Evolutionary conservation across 2,329 filamentous ascomycete species (phyloP).

Genomic region (Paradendryphiella salina): DNA sequence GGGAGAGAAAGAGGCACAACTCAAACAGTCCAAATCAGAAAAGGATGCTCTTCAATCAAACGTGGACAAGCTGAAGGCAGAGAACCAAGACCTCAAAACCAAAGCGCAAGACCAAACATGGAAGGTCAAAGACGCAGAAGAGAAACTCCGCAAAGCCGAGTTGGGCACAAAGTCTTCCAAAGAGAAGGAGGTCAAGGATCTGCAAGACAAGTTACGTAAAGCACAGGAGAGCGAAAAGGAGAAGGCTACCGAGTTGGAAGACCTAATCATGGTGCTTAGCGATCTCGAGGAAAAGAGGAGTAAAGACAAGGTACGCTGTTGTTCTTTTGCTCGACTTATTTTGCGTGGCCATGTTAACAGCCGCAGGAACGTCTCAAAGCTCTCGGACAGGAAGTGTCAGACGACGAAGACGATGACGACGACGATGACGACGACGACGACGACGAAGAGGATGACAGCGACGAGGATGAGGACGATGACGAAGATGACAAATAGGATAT

Average conservation of each 20-base stretch:
- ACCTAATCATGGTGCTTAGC: conserved; percentile 53
- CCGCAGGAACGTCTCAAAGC: conserved; percentile 54
- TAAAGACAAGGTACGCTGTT: conserved; percentile 43
- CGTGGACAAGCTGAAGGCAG: conserved; percentile 19
- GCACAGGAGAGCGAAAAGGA: conserved; percentile 44
- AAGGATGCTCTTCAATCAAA: conserved; percentile 24
- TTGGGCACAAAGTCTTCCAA: conserved; percentile 9
- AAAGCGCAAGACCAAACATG: conserved; percentile 50
- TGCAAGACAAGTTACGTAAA: conserved; percentile 51
- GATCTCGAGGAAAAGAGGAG: conserved; percentile 53
- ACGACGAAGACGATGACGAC: conserved; percentile 46
- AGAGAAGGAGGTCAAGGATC: conserved; percentile 46
- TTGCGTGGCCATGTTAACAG: neutral
- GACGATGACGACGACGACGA: conserved; percentile 34
- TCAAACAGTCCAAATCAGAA: neutral
- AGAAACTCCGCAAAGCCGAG: conserved; percentile 47
- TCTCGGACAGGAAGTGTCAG: conserved; percentile 50
- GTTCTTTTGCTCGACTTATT: fast-evolving
- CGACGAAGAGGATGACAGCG: conserved; percentile 21
- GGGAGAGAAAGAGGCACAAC: neutral
- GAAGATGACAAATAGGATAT: neutral
- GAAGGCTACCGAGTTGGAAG: conserved; percentile 54
- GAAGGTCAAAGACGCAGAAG: conserved; percentile 53
- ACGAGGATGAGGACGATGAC: conserved; percentile 5
- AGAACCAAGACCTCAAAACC: conserved; percentile 36